A percentile compares a stretch with the other conserved stretches of the same genome.
These are phyloP conservation scores for Biscogniauxia marginata DNA, from an alignment of 2,329 filamentous ascomycete genomes.

Conservation along the genomic window DNA sequence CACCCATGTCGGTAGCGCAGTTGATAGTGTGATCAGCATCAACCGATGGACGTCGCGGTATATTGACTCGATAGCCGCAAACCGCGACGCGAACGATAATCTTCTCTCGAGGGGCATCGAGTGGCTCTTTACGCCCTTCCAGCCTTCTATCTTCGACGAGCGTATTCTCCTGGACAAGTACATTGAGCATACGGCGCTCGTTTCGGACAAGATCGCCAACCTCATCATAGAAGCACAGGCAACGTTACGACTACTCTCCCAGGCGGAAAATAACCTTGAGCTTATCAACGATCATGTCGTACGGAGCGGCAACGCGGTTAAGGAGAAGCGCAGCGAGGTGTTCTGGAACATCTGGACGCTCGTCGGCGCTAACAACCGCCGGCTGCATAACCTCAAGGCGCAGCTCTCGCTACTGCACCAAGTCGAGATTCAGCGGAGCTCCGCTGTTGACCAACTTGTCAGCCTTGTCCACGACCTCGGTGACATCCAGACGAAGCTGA, in stretches of 20 bases:
- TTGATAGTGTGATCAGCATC: conserved; percentile 72
- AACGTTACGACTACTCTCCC: conserved; percentile 62
- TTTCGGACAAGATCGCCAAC: conserved; percentile 66
- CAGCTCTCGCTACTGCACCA: conserved; percentile 64
- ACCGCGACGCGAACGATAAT: conserved; percentile 30
- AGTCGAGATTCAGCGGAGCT: conserved; percentile 64
- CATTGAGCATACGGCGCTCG: conserved; percentile 66
- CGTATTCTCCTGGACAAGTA: conserved; percentile 70
- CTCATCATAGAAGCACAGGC: conserved; percentile 71
- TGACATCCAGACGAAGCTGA: conserved; percentile 68
- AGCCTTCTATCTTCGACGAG: conserved; percentile 58
- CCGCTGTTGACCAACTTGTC: conserved; percentile 67
- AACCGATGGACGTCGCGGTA: conserved; percentile 74
- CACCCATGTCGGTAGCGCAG: conserved; percentile 68
- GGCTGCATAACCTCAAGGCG: conserved; percentile 58
- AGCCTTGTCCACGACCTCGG: conserved; percentile 70
- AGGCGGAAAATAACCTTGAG: conserved; percentile 67
- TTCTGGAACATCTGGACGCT: conserved; percentile 71
- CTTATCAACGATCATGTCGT: conserved; percentile 68
- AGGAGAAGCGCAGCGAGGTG: conserved; percentile 61
- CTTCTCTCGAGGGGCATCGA: conserved; percentile 39
- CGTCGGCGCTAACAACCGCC: conserved; percentile 65
- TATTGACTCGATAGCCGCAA: conserved; percentile 57
- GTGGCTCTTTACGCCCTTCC: conserved; percentile 61
- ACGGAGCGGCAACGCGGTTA: conserved; percentile 59